Evolutionary conservation across 371 early-diverging fungal genomes (phyloP), one percentile per base, ranked within the genome.

Genomic region (Entomophthora muscae): DNA sequence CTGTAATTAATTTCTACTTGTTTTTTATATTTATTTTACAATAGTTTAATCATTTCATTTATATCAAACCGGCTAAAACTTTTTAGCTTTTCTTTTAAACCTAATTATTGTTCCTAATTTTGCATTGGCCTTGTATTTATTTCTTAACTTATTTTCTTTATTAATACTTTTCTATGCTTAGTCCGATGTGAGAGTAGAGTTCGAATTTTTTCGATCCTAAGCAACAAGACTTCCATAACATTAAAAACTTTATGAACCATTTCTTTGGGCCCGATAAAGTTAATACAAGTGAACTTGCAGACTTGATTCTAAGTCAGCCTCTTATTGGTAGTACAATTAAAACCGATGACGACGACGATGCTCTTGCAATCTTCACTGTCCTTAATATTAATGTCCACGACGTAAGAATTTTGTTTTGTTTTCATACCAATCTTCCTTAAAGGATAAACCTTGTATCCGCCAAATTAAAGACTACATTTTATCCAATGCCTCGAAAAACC

Each of bases 181-280:
- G 55, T 55, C 55, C 26, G 61, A 61, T 33, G 53, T 97, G 29
- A 82, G 95, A 64, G 91, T 96, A 13, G 93, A 94, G 66, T 95
- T 96, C 70, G 96, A 42, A 95, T 68, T 98, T 96, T 70, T 91
- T 85, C 74, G 90, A 90, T 63, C 88, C 90, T 22, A 81, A 84
- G 63, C 80, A 83, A 56, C 78, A 81, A 24, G 98, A 98, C 75
- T 98, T 84, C 67, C 95, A 94, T 67, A 88, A 92, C 12, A 73
- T 95, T 63, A 96, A 96, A 71, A 82, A 83, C 29, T 78, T 98
- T 7, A 65, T 95, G 13, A 71, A 66, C 24, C 86, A 88, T 62
- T 72, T 85, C 10, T 91, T 95, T 63, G 83, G 83, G 23, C 78
- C 83, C 56, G 94, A 96, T 71, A 69, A 79, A 27, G 78, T 93